Base-by-base conservation (phyloP, 129 eudicot genomes). In the Smallanthus sonchifolius region DNA sequence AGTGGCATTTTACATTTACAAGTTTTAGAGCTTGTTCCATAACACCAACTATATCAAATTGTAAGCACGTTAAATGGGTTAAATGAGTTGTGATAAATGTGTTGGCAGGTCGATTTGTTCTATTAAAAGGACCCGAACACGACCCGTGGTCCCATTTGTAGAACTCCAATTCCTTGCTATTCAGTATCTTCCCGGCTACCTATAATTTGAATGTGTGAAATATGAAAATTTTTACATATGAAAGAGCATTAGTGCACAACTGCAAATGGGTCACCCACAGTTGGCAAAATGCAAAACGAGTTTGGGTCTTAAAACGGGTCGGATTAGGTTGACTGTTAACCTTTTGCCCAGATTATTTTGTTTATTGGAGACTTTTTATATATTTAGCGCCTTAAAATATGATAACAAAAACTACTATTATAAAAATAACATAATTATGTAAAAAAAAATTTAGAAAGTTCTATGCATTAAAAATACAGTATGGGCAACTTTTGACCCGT, bases 161-260 rank as follows among this genome's bases (percentile, higher is more conserved):
- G 77, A 94, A 94, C 82, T 94, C 96, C 85, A 94, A 72, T 81
- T 90, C 97, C 82, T 86, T 88, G 6, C 85, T 86, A 37, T 86
- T 56, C 8, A 94, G 86, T 76, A 94, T 65, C 86, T 51, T 82
- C 76, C 85, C 83, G 3, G 97, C 93, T 11, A 94, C 98, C 98
- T 94, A 78, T 47, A 69, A 40, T 43, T 40, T 5, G 34, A 40
- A 39, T 32, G 28, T 7, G 16, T 38, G 9, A 75, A 9, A 65
- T 49, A 65, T 36, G 7, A 55, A 66, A 45, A 37, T 3, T n/a
- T n/a, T n/a, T n/a, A n/a, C n/a, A n/a, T n/a, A n/a, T n/a, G n/a
- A n/a, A n/a, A n/a, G n/a, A n/a, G n/a, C n/a, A n/a, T n/a, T 20
- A 34, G 40, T 52, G 75, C 3, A 70, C 10, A n/a, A n/a, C n/a